A percentile compares a stretch with the other conserved stretches of the same genome.
Evolutionary conservation across 2,329 filamentous ascomycete genomes (phyloP).

Genomic region (Verticillium nonalfalfae): DNA sequence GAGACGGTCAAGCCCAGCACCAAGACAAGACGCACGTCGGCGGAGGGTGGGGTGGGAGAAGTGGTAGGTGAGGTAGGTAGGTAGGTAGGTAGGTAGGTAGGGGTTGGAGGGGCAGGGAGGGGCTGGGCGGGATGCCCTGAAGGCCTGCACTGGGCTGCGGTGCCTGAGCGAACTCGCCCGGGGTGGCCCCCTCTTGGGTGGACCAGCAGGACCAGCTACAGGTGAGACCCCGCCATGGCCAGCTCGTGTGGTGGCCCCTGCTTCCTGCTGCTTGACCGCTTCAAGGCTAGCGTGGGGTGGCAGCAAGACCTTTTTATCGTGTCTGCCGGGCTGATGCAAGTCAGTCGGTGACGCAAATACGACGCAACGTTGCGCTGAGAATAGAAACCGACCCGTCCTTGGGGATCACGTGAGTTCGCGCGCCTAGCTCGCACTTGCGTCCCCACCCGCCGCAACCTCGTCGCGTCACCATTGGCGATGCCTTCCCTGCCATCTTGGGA

Average conservation of each 20-base stretch:
- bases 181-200: not conserved
- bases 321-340: not conserved
- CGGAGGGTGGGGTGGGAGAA: not conserved
- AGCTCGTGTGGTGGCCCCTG: not conserved
- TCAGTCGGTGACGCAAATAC: not conserved
- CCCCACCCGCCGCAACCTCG: not conserved
- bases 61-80: no score
- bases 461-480: not conserved
- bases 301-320: not conserved
- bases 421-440: not conserved
- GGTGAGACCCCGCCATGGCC: not conserved
- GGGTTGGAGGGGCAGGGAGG: not conserved
- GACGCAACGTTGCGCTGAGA: not conserved
- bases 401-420: constrained; percentile 8
- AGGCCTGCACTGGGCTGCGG: not conserved
- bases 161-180: not conserved
- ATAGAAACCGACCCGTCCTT: not conserved
- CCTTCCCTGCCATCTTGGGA: not conserved
- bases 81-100: no score
- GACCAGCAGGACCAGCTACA: no score
- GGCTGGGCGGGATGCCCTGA: not conserved
- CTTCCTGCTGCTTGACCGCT: not conserved
- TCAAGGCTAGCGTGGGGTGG: not conserved
- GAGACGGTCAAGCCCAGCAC: not conserved
- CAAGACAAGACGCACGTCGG: not conserved